Evolutionary conservation across 2,329 filamentous ascomycete species (phyloP).

Genomic region (Lasiodiplodia sp.): DNA sequence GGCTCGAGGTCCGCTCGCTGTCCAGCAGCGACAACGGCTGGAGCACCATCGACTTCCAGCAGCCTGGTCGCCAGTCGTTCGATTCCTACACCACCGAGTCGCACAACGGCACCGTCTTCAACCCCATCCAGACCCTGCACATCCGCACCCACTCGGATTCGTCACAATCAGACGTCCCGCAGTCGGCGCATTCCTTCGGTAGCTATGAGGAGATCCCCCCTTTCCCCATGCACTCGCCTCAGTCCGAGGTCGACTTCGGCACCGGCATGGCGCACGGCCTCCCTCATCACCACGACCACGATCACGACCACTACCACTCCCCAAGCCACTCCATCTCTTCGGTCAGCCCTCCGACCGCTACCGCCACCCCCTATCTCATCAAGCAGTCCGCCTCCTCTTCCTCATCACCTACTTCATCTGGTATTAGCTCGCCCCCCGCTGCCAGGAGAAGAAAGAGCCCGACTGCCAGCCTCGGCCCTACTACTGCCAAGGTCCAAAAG

Average conservation of each 20-base stretch:
- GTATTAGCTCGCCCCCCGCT: conserved; percentile 63
- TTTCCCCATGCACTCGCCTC: conserved; percentile 82
- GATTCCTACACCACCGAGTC: conserved; percentile 66
- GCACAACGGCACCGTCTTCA: conserved; percentile 75
- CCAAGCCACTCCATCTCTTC: conserved; percentile 51
- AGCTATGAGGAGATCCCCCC: conserved; percentile 81
- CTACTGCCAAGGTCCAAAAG: conserved; percentile 74
- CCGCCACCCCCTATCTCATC: conserved; percentile 73
- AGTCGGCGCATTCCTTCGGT: conserved; percentile 69
- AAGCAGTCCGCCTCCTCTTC: conserved; percentile 67
- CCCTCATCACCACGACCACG: conserved; percentile 34
- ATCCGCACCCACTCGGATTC: conserved; percentile 80
- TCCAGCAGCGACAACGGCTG: conserved; percentile 88
- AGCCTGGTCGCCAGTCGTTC: conserved; percentile 66
- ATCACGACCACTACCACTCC: conserved; percentile 37
- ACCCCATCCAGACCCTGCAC: conserved; percentile 89
- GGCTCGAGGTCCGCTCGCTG: conserved; percentile 85
- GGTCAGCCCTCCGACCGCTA: conserved; percentile 72
- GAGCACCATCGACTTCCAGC: conserved; percentile 74
- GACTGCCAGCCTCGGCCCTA: conserved; percentile 69
- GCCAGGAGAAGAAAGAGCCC: conserved; percentile 75
- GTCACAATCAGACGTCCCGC: conserved; percentile 67
- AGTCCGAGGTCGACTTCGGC: conserved; percentile 76
- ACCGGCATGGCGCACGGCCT: conserved; percentile 67
- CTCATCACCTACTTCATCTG: conserved; percentile 65